Conservation (phyloP, 306 rosid genomes). For the Cercis canadensis region DNA sequence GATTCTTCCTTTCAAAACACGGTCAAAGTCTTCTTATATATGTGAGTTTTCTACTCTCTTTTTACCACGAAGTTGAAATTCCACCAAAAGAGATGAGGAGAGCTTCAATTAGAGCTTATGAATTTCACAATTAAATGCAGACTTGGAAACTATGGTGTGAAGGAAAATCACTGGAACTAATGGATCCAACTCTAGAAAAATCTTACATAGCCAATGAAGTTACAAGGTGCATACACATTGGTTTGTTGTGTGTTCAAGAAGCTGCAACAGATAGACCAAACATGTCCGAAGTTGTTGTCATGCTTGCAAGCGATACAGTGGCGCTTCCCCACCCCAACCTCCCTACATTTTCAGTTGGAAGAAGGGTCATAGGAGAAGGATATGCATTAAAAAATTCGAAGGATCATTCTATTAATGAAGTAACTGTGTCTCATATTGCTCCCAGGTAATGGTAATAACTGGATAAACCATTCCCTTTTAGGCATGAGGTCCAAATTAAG, state of each 20-base stretch:
- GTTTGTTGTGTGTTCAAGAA: constrained; percentile 63
- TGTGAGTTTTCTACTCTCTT: constrained; percentile 22
- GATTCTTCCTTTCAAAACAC: constrained; percentile 35
- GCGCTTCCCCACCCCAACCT: constrained; percentile 52
- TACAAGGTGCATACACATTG: constrained; percentile 50
- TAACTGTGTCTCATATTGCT: constrained; percentile 32
- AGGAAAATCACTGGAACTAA: constrained; percentile 47
- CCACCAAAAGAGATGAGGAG: neutral
- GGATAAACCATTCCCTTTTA: neutral
- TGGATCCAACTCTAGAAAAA: constrained; percentile 49
- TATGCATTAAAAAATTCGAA: constrained; percentile 35
- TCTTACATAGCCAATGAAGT: constrained; percentile 34
- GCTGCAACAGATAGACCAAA: constrained; percentile 59
- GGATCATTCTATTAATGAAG: constrained; percentile 37
- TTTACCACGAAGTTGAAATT: neutral
- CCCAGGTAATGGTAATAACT: constrained; percentile 27
- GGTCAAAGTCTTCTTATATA: constrained; percentile 48
- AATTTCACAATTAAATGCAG: constrained; percentile 33
- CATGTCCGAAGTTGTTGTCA: constrained; percentile 53
- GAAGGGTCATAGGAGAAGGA: constrained; percentile 16
- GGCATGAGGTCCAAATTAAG: too few species aligned
- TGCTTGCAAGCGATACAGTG: constrained; percentile 47
- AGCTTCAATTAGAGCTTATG: neutral
- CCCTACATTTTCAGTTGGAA: constrained; percentile 52
- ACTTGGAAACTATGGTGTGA: constrained; percentile 63